Conservation (phyloP, 139 green algal species). For the Closterium sp. region DNA sequence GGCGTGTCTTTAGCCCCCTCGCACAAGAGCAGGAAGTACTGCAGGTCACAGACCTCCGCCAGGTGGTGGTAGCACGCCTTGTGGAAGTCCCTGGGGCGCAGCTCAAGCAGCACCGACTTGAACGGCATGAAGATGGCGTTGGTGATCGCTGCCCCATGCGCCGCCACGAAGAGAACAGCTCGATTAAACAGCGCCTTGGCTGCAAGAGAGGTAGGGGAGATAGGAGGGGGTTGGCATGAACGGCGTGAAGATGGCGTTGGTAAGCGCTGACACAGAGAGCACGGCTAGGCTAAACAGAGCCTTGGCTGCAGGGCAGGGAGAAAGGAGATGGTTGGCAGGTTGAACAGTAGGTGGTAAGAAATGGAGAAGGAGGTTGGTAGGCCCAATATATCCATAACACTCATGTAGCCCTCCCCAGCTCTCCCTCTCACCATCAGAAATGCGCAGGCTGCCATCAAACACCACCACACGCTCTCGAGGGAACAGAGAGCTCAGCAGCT, state of each 20-base stretch:
- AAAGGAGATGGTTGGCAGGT: too few species aligned
- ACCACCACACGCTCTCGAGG: conserved; percentile 10
- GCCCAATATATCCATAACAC: too few species aligned
- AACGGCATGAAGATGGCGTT: neutral
- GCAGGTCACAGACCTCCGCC: too few species aligned
- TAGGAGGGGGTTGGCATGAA: neutral
- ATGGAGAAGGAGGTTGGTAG: too few species aligned
- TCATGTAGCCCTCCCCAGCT: neutral
- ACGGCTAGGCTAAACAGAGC: too few species aligned
- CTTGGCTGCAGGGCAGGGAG: too few species aligned
- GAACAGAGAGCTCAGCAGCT: conserved; percentile 9
- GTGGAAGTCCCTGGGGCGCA: too few species aligned
- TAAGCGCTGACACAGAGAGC: too few species aligned
- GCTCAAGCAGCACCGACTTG: neutral
- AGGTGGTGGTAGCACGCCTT: too few species aligned
- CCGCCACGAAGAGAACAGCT: neutral
- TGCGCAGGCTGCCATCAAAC: conserved; percentile 18
- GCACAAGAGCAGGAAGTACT: too few species aligned
- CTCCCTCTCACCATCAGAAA: neutral
- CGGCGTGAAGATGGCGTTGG: too few species aligned
- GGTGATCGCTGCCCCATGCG: neutral
- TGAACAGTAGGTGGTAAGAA: too few species aligned
- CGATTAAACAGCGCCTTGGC: neutral
- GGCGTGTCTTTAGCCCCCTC: neutral
- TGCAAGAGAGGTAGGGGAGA: neutral